Percentiles rank a stretch among this genome's conserved stretches.
Evolutionary conservation across 2,329 filamentous ascomycete species (phyloP).

Genomic region (Cryphonectria parasitica): DNA sequence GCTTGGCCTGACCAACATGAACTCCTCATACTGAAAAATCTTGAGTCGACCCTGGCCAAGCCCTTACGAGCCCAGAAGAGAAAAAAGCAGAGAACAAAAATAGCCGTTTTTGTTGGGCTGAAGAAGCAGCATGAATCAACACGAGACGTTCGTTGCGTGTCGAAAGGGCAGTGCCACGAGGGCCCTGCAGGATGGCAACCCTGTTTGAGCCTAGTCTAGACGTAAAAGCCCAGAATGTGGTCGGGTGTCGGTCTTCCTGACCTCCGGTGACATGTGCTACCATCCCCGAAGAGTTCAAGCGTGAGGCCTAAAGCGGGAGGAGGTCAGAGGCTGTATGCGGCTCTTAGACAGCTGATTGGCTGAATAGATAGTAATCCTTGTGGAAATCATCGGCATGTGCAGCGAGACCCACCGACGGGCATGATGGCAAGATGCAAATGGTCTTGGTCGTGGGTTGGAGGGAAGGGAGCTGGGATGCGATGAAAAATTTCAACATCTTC

Average conservation of each 20-base stretch:
- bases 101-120: too few species aligned
- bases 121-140: not conserved
- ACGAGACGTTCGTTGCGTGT: conserved; percentile 9
- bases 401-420: conserved; percentile 17
- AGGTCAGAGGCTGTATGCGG: not conserved
- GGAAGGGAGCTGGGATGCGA: not conserved
- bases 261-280: conserved; percentile 13
- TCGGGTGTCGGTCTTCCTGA: conserved; percentile 20
- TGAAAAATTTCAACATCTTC: too few species aligned
- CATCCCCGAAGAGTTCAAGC: conserved; percentile 5
- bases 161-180: conserved; percentile 12
- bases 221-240: not conserved
- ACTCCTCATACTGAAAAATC: not conserved
- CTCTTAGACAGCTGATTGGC: conserved; percentile 10
- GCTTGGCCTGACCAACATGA: not conserved
- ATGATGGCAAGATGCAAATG: conserved; percentile 6
- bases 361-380: conserved; percentile 3
- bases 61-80: not conserved
- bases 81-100: not conserved
- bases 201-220: not conserved
- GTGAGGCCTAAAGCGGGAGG: conserved; percentile 6
- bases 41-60: not conserved
- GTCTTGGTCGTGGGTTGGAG: not conserved
- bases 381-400: conserved; percentile 5
- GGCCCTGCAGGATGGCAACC: not conserved